Conservation (phyloP, 1,284 basidiomycete genomes). For the Sparassis latifolia region DNA sequence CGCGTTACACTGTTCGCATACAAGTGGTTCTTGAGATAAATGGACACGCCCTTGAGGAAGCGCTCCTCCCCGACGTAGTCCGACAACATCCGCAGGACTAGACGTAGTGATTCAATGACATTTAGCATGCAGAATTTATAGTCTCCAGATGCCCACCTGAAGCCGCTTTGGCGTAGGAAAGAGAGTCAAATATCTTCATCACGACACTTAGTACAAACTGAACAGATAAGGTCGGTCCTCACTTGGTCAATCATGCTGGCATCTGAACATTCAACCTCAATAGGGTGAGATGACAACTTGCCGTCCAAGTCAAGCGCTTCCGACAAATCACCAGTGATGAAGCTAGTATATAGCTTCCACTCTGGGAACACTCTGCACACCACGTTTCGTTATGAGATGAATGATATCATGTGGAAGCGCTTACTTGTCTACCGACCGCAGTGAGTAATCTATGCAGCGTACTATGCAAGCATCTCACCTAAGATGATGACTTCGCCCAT, state of each 20-base stretch:
- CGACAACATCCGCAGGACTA: slow-evolving; percentile 90
- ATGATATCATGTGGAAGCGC: slow-evolving; percentile 3
- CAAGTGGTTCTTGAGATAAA: slow-evolving; percentile 85
- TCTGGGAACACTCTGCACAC: slow-evolving; percentile 62
- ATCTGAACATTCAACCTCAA: slow-evolving; percentile 90
- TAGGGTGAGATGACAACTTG: slow-evolving; percentile 90
- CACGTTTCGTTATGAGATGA: background rate
- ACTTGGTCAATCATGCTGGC: slow-evolving; percentile 83
- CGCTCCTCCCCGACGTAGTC: slow-evolving; percentile 85
- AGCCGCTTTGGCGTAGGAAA: slow-evolving; percentile 86
- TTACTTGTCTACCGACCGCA: slow-evolving; percentile 38
- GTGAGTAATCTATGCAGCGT: slow-evolving; percentile 1
- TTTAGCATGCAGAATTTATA: background rate
- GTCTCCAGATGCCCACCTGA: slow-evolving; percentile 41
- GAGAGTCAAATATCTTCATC: slow-evolving; percentile 75
- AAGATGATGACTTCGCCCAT: slow-evolving; percentile 91
- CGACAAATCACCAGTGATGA: slow-evolving; percentile 69
- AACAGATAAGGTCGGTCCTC: background rate
- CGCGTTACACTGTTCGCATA: slow-evolving; percentile 84
- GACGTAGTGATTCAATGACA: background rate
- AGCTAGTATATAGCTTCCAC: slow-evolving; percentile 69
- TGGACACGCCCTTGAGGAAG: slow-evolving; percentile 83
- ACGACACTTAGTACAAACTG: no score
- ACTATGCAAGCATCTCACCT: slow-evolving; percentile 38
- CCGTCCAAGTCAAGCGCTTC: slow-evolving; percentile 79